Evolutionary conservation across 495 filamentous ascomycete genomes (phyloP).

Genomic region (Penicillium argentinense): DNA sequence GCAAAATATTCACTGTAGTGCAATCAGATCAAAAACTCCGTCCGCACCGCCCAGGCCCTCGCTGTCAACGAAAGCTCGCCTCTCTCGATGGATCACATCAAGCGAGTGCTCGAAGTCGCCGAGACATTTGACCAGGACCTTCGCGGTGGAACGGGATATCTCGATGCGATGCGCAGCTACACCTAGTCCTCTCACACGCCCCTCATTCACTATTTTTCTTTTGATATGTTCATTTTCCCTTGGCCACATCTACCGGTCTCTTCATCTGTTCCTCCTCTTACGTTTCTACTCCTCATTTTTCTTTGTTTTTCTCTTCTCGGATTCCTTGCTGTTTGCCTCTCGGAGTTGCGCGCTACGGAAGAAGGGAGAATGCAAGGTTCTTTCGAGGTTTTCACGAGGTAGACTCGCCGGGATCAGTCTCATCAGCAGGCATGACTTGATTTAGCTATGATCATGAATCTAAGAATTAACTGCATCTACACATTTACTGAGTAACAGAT

Average conservation of each 20-base stretch:
- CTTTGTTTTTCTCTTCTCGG: neutral
- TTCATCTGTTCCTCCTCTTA: slow-evolving; percentile 1
- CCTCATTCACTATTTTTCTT: neutral
- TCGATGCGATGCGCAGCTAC: slow-evolving; percentile 54
- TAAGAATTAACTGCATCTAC: neutral
- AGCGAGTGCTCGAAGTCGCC: slow-evolving; percentile 75
- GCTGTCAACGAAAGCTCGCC: slow-evolving; percentile 72
- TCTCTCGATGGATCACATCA: slow-evolving; percentile 79
- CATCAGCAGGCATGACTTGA: too few species aligned
- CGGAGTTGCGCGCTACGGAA: neutral
- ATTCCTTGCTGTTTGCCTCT: neutral
- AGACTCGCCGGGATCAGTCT: too few species aligned
- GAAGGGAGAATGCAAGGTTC: neutral
- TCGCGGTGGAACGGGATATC: slow-evolving; percentile 60
- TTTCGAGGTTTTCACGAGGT: neutral
- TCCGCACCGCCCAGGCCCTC: slow-evolving; percentile 81
- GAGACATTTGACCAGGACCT: slow-evolving; percentile 80
- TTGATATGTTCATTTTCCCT: neutral
- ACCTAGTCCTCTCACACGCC: slow-evolving; percentile 30
- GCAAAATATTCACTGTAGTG: neutral
- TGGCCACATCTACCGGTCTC: neutral
- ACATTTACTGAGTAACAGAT: neutral
- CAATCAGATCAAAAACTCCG: slow-evolving; percentile 82
- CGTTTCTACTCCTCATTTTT: slow-evolving; percentile 5
- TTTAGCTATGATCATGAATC: neutral